Evolutionary conservation across 768 basidiomycete species (phyloP).

Genomic region (Auriculariales sp.): DNA sequence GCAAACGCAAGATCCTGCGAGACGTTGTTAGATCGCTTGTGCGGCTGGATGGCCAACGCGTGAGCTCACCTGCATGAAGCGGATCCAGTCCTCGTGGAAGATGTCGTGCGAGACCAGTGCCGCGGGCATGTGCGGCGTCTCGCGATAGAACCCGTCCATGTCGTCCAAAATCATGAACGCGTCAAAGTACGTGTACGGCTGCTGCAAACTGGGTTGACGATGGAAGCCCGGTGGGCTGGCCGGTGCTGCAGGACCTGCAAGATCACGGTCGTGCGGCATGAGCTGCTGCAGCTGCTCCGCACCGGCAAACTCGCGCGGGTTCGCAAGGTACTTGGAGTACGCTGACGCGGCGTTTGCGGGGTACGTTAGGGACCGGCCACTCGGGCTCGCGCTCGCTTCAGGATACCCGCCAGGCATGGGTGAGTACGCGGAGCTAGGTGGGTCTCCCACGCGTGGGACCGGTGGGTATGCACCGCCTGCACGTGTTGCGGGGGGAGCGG

Average conservation of each 20-base stretch:
- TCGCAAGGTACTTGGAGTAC: neutral
- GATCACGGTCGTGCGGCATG: too few relatives aligned
- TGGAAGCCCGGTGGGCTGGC: slow-evolving; percentile 35
- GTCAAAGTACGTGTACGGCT: slow-evolving; percentile 55
- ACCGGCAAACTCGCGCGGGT: neutral
- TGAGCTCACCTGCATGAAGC: slow-evolving; percentile 53
- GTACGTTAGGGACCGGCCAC: neutral
- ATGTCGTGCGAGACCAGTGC: slow-evolving; percentile 67
- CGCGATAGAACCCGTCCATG: slow-evolving; percentile 49
- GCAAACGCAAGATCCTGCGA: slow-evolving; percentile 55
- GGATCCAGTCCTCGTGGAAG: slow-evolving; percentile 63
- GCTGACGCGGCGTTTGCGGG: neutral
- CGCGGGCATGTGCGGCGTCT: slow-evolving; percentile 55
- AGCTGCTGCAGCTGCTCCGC: neutral
- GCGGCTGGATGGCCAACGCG: neutral
- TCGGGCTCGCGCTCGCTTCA: neutral
- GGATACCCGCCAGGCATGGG: too few relatives aligned
- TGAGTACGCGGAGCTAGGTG: too few relatives aligned
- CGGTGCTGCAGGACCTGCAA: too few relatives aligned
- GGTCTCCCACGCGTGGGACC: too few relatives aligned
- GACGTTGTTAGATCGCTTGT: neutral
- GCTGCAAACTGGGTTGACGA: slow-evolving; percentile 52
- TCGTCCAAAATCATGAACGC: slow-evolving; percentile 60
- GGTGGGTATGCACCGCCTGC: too few relatives aligned
- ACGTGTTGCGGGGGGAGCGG: too few relatives aligned